These are phyloP conservation scores for Juncus inflexus DNA, from an alignment of 176 grass and related monocot genomes.

Conservation along the genomic window DNA sequence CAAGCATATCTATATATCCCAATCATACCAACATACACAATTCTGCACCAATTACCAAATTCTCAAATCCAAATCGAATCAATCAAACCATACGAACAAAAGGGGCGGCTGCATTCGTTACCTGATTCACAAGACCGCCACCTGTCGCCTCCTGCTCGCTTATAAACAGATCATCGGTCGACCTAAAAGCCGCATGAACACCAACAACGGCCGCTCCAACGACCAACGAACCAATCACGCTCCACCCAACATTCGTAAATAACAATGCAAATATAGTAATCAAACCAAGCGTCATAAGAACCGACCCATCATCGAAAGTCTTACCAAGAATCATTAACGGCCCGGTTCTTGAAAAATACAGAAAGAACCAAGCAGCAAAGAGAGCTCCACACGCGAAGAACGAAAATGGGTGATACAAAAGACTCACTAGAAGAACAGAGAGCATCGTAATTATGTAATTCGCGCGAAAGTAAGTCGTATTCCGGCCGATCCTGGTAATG, in stretches of 20 bases:
- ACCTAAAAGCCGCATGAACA: constrained; percentile 53
- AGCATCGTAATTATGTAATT: constrained; percentile 64
- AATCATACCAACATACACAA: too few species aligned
- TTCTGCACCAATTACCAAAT: too few species aligned
- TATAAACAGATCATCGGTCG: constrained; percentile 81
- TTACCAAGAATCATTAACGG: constrained; percentile 52
- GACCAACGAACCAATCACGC: constrained; percentile 49
- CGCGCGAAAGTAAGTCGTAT: constrained; percentile 73
- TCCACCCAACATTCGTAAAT: constrained; percentile 74
- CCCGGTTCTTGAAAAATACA: constrained; percentile 70
- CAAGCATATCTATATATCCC: background rate
- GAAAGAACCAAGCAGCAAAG: constrained; percentile 76
- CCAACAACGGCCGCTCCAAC: constrained; percentile 45
- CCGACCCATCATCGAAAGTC: constrained; percentile 81
- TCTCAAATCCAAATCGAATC: background rate
- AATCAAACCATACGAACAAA: constrained; percentile 49
- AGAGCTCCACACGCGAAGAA: constrained; percentile 57
- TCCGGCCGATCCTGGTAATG: constrained; percentile 53
- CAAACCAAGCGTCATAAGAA: constrained; percentile 58
- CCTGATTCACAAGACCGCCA: constrained; percentile 44
- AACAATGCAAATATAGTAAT: constrained; percentile 72
- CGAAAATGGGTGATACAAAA: constrained; percentile 72
- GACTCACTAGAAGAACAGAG: constrained; percentile 44
- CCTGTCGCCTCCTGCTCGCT: constrained; percentile 71
- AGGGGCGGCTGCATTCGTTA: background rate